Evolutionary conservation across 2,329 filamentous ascomycete genomes (phyloP).

Genomic region (Pseudogymnoascus sp.): DNA sequence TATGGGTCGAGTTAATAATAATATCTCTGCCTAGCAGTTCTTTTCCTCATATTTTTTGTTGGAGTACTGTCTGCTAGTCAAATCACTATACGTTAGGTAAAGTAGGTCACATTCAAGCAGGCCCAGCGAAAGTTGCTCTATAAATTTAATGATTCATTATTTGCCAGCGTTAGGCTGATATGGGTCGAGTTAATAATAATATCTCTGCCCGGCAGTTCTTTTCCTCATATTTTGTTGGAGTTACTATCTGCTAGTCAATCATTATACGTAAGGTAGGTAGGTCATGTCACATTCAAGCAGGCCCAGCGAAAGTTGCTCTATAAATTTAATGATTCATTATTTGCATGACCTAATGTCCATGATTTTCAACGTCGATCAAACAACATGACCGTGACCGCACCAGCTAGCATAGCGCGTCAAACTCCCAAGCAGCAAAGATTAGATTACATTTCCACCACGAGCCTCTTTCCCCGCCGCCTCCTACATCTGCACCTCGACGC

Average conservation of each 20-base stretch:
- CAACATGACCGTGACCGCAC: background rate
- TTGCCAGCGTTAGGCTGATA: background rate
- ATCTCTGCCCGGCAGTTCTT: background rate
- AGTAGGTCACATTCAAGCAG: background rate
- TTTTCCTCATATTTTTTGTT: background rate
- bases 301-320: background rate
- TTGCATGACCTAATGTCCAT: slow-evolving; percentile 3
- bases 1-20: background rate
- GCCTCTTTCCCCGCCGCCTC: background rate
- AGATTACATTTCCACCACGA: background rate
- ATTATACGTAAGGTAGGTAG: background rate
- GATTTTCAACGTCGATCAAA: background rate
- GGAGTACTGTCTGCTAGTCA: no score
- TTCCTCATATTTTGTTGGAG: background rate
- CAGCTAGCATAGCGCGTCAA: slow-evolving; percentile 4
- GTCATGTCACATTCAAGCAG: background rate
- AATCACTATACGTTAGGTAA: background rate
- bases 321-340: slow-evolving; percentile 4
- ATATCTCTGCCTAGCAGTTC: background rate
- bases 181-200: background rate
- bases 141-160: slow-evolving; percentile 3
- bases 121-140: background rate
- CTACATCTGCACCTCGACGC: slow-evolving; percentile 76
- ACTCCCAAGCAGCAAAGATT: slow-evolving; percentile 5
- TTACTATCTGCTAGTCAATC: background rate